phyloP scores from a whole-genome alignment of 805 yeast genomes.

The Lipomyces yamadae region DNA sequence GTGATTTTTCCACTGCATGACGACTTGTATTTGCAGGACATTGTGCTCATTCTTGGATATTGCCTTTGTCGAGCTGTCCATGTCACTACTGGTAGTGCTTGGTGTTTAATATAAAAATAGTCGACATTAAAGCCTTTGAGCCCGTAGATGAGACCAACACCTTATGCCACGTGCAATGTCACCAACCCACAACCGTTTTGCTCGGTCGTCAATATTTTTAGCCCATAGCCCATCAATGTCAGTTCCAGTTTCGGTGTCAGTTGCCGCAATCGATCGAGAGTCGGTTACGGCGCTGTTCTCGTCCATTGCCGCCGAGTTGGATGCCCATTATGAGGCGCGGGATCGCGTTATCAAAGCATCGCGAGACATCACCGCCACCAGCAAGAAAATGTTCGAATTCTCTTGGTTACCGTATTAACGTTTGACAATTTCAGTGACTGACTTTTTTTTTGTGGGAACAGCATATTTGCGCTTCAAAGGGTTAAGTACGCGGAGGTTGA shows the following conservation, averaged over 20 bases:
- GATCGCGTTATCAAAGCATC: constrained; percentile 47
- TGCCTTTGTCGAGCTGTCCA: neutral
- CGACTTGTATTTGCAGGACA: neutral
- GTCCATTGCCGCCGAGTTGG: constrained; percentile 29
- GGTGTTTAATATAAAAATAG: neutral
- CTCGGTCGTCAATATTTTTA: too few species aligned
- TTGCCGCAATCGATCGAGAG: neutral
- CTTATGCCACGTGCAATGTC: too few species aligned
- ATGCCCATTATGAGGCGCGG: constrained; percentile 46
- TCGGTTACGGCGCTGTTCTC: constrained; percentile 2
- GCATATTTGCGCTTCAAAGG: constrained; percentile 42
- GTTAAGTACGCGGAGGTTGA: neutral
- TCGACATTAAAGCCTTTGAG: neutral
- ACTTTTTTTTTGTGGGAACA: neutral
- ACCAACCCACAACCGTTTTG: too few species aligned
- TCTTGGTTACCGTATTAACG: neutral
- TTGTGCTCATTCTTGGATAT: neutral
- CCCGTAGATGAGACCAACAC: neutral
- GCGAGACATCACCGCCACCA: constrained; percentile 49
- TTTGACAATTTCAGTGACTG: neutral
- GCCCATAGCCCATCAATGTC: neutral
- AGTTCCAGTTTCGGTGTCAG: neutral
- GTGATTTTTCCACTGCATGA: neutral
- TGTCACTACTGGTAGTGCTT: constrained; percentile 12
- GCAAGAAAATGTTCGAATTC: constrained; percentile 46